phyloP scores from a whole-genome alignment of 805 yeast genomes.

The Helenozyma baotianmanensis region DNA sequence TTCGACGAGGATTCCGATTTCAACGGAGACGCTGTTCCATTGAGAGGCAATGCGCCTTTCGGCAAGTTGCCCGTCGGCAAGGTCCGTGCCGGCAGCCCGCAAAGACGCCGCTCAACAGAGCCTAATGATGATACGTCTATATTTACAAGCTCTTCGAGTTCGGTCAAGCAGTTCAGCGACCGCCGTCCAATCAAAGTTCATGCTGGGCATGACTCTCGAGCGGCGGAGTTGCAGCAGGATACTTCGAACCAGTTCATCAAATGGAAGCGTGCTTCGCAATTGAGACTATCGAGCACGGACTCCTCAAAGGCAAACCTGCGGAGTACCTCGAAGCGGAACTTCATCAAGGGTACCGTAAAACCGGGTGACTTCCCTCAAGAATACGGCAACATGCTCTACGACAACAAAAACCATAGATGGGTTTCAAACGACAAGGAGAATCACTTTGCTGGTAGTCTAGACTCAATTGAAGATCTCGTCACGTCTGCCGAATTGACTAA shows the following conservation, averaged over 20 bases:
- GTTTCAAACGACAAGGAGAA: slow-evolving; percentile 22
- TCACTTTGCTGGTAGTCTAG: slow-evolving; percentile 25
- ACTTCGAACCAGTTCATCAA: slow-evolving; percentile 17
- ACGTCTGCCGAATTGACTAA: not conserved
- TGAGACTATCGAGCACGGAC: slow-evolving; percentile 17
- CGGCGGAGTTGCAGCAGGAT: not conserved
- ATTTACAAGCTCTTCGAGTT: slow-evolving; percentile 11
- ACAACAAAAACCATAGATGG: slow-evolving; percentile 29
- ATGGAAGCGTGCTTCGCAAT: slow-evolving; percentile 38
- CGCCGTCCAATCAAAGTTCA: too few relatives aligned
- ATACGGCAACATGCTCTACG: slow-evolving; percentile 34
- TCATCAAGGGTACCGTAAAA: slow-evolving; percentile 28
- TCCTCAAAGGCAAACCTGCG: slow-evolving; percentile 3
- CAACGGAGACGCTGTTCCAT: not conserved
- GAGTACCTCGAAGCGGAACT: not conserved
- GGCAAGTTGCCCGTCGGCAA: too few relatives aligned
- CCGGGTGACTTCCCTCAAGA: slow-evolving; percentile 33
- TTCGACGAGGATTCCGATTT: slow-evolving; percentile 25
- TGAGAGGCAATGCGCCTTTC: not conserved
- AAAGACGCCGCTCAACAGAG: too few relatives aligned
- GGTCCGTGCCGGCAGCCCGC: too few relatives aligned
- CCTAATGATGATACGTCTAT: too few relatives aligned
- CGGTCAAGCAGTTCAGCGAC: slow-evolving; percentile 9
- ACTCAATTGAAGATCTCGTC: slow-evolving; percentile 34
- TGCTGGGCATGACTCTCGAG: too few relatives aligned